Conservation (phyloP, 768 basidiomycete genomes). For the Tulasnella sp. region DNA sequence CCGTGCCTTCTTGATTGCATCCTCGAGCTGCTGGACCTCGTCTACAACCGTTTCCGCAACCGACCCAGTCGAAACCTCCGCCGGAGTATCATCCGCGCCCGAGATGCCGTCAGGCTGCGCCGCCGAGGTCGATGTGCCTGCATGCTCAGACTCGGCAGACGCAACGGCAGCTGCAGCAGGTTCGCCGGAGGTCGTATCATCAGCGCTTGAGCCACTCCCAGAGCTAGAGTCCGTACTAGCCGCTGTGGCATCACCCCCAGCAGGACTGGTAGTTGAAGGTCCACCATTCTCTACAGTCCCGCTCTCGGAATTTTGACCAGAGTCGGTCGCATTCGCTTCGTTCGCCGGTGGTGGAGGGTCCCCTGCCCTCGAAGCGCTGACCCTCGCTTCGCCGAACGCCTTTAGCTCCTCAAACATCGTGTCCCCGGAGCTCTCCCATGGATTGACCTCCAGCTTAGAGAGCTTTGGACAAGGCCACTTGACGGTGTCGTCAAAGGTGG, state of each 20-base stretch:
- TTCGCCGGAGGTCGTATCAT: background rate
- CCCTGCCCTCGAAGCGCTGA: background rate
- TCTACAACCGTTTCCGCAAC: background rate
- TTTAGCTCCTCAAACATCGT: slow-evolving; percentile 3
- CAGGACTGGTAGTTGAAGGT: background rate
- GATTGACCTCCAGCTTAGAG: background rate
- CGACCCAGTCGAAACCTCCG: background rate
- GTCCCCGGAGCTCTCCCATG: background rate
- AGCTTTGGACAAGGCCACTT: slow-evolving; percentile 4
- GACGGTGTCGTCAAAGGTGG: background rate
- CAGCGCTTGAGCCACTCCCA: background rate
- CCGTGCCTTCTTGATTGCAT: background rate
- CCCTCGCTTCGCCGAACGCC: background rate
- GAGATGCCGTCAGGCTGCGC: background rate
- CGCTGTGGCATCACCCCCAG: background rate
- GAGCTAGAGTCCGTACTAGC: background rate
- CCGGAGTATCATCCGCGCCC: background rate
- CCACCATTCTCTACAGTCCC: background rate
- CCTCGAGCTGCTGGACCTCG: background rate
- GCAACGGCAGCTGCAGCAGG: background rate
- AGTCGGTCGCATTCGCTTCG: background rate
- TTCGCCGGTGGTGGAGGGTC: background rate
- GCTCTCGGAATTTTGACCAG: background rate
- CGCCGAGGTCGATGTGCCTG: background rate
- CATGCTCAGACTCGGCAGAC: background rate